Percentiles rank a stretch among this genome's conserved stretches.
Conservation (phyloP, 352 stramenopile genomes). For the Phytophthora chlamydospora region DNA sequence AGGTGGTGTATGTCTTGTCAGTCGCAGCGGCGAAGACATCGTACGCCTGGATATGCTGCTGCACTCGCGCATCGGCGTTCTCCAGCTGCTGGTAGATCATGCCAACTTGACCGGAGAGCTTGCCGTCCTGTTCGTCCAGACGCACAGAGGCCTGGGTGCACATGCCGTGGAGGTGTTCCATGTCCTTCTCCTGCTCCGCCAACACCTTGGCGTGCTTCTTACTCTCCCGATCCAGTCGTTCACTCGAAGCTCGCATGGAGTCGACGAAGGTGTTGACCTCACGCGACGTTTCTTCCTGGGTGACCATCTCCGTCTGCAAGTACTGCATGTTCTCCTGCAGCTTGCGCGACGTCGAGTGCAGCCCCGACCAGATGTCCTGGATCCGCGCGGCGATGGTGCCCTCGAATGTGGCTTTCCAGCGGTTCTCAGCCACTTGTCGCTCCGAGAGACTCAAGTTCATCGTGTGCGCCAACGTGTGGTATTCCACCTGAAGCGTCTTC, state of each 20-base stretch:
- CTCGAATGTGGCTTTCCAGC: conserved; percentile 67
- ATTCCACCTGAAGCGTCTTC: conserved; percentile 31
- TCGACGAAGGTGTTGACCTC: conserved; percentile 42
- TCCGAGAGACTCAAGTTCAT: conserved; percentile 44
- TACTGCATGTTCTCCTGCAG: conserved; percentile 46
- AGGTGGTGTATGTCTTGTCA: conserved; percentile 38
- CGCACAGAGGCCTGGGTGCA: conserved; percentile 26
- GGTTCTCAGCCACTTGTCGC: conserved; percentile 51
- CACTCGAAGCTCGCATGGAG: conserved; percentile 31
- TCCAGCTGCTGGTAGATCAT: conserved; percentile 27
- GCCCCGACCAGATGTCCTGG: conserved; percentile 57
- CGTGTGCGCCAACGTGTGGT: conserved; percentile 39
- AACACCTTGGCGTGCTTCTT: conserved; percentile 26
- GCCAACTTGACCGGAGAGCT: conserved; percentile 33
- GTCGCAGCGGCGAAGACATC: conserved; percentile 34
- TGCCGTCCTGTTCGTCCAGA: conserved; percentile 37
- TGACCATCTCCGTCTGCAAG: conserved; percentile 54
- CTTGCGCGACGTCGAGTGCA: conserved; percentile 43
- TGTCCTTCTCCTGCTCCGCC: conserved; percentile 32
- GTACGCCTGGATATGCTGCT: conserved; percentile 27
- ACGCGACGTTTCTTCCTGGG: conserved; percentile 43
- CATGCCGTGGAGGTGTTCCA: conserved; percentile 42
- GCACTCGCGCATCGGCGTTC: conserved; percentile 10
- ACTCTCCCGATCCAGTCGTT: conserved; percentile 26
- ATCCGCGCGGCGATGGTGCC: conserved; percentile 51